Conservation (phyloP, 2,329 filamentous ascomycete species). For the Hypoxylon sp. region DNA sequence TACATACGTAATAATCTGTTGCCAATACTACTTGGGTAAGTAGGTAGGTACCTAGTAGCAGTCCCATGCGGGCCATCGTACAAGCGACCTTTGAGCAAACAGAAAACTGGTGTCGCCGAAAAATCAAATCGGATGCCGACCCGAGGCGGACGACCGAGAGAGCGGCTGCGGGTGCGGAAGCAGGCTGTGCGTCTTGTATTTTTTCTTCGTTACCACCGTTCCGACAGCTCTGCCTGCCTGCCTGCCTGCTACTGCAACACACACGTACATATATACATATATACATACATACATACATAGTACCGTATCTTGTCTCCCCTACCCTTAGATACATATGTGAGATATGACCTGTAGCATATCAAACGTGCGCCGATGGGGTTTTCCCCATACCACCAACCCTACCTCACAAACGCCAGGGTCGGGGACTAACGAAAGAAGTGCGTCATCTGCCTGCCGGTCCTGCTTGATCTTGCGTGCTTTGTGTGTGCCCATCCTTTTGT, state of each 20-base stretch:
- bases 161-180: constrained; percentile 1
- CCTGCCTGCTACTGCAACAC: not conserved
- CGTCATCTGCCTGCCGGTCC: constrained; percentile 22
- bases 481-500: too few relatives aligned
- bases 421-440: constrained; percentile 11
- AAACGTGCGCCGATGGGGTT: constrained; percentile 13
- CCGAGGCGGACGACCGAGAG: constrained; percentile 17
- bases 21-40: too few relatives aligned
- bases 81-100: too few relatives aligned
- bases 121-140: constrained; percentile 6
- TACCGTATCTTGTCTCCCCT: constrained; percentile 1
- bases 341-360: constrained; percentile 35
- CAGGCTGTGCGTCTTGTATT: not conserved
- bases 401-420: constrained; percentile 7
- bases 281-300: too few relatives aligned
- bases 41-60: too few relatives aligned
- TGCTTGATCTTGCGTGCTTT: constrained; percentile 29
- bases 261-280: not conserved
- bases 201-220: not conserved
- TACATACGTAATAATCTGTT: too few relatives aligned
- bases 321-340: constrained; percentile 17
- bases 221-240: not conserved
- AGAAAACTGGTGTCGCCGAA: not conserved
- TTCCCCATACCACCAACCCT: constrained; percentile 18
- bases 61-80: constrained; percentile 17